phyloP scores from a whole-genome alignment of 2,329 filamentous ascomycete species.

The Xylariaceae sp. region DNA sequence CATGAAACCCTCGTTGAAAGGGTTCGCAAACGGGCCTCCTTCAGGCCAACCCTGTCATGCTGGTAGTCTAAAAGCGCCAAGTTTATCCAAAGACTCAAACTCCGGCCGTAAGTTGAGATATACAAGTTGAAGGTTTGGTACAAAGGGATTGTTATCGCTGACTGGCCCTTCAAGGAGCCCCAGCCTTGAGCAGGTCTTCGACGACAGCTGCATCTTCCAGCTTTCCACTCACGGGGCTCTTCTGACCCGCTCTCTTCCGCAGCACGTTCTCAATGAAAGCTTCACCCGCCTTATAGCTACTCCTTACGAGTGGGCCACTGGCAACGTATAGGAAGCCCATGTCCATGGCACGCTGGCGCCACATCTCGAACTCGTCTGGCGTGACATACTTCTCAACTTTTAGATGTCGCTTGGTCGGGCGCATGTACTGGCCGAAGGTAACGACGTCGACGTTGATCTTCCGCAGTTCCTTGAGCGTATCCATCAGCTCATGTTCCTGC shows the following conservation, averaged over 20 bases:
- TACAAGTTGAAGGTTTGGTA: constrained; percentile 13
- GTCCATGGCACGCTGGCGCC: constrained; percentile 84
- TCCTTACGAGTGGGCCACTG: constrained; percentile 85
- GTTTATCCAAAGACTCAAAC: constrained; percentile 7
- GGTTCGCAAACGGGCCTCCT: background rate
- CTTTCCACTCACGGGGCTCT: constrained; percentile 20
- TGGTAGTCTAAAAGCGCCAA: constrained; percentile 14
- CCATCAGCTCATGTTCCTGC: constrained; percentile 79
- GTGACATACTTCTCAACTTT: constrained; percentile 94
- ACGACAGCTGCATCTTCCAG: constrained; percentile 20
- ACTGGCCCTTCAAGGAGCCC: constrained; percentile 2
- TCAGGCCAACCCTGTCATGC: background rate
- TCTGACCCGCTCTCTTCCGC: constrained; percentile 65
- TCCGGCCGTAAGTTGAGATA: constrained; percentile 3
- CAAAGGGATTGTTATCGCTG: background rate
- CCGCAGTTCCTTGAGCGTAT: constrained; percentile 74
- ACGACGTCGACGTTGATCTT: constrained; percentile 84
- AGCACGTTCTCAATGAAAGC: constrained; percentile 98
- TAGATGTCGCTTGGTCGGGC: constrained; percentile 95
- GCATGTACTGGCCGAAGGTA: constrained; percentile 99
- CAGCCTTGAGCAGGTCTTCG: constrained; percentile 19
- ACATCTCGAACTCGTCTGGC: constrained; percentile 85
- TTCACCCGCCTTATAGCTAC: constrained; percentile 96
- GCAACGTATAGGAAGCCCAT: constrained; percentile 97
- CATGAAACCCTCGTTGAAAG: constrained; percentile 23